Base-by-base conservation (phyloP, 371 early-diverging fungal species). In the Dinochytrium kinnereticum region DNA sequence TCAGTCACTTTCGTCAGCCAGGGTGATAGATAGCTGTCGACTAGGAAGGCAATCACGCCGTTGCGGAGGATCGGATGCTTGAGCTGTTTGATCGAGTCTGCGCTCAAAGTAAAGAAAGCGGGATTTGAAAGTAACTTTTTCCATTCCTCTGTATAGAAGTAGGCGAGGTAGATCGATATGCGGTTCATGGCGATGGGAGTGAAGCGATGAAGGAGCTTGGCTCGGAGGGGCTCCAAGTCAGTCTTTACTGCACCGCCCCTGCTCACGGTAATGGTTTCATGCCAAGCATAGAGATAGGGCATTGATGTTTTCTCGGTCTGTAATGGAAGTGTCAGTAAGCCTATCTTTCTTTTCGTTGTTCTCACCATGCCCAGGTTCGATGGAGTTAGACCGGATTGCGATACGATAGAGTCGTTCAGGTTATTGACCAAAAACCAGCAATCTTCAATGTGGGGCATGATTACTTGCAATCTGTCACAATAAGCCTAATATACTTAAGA, bases 31-130 rank as follows among this genome's bases (percentile, higher is more conserved):
- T 7, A 28, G 15, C 28, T 10, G 2, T 38, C 49, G 10, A 66
- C 5, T 2, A 66, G 3, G 28, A 40, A 38, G 10, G 49, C 44
- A 40, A 28, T 5, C 24, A 66, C 5, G 15, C 44, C 66, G 15
- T 37, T 66, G 44, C 44, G 38, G 44, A 66, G 24, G 44, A 40
- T 21, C 19, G 66, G 66, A 28, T 66, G 66, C 40, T 5, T 40
- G 36, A 66, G 13, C 2, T 28, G 7, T 21, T 21, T 37, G 24
- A 44, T 5, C 15, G 3, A 44, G 44, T 15, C 1, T 2, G 17
- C 15, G 2, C 10, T 37, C 34, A 13, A 15, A 34, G 31, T 17
- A 36, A 61, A 36, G 15, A 24, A 37, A 17, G 7, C 34, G 17
- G 24, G 3, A 13, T 7, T 33, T 5, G 31, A 5, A 17, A 34